Percentiles rank a stretch among this genome's conserved stretches.
These are phyloP conservation scores for Rhododendron simsii DNA, from an alignment of 148 eudicot genomes.

Conservation along the genomic window DNA sequence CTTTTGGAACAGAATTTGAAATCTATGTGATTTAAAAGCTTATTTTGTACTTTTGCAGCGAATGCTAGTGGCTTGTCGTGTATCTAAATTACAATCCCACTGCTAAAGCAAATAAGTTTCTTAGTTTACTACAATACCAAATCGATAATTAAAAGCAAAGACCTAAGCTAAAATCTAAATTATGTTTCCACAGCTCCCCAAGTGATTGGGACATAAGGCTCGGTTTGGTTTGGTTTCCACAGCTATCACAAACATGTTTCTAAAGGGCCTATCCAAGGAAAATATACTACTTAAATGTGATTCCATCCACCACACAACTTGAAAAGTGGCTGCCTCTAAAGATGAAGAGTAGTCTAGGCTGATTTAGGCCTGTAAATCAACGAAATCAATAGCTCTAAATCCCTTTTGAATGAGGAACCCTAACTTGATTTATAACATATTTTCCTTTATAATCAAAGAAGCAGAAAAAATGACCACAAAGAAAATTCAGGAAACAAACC, in stretches of 20 bases:
- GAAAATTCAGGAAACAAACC: conserved; percentile 35
- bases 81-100: not conserved
- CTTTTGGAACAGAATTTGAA: not conserved
- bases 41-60: not conserved
- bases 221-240: not conserved
- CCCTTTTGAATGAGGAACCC: not conserved
- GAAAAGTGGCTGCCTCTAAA: not conserved
- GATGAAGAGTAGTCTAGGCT: not conserved
- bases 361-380: not conserved
- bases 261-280: not conserved
- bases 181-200: not conserved
- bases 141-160: not conserved
- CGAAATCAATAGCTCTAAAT: not conserved
- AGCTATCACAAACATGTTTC: not conserved
- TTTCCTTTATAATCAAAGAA: not conserved
- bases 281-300: not conserved
- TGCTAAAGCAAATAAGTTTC: not conserved
- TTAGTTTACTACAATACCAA: not conserved
- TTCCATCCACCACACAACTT: not conserved
- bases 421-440: not conserved
- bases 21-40: not conserved
- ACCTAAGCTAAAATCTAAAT: not conserved
- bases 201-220: too few species aligned
- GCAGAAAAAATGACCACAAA: not conserved
- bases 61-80: not conserved